A percentile compares a stretch with the other conserved stretches of the same genome.
phyloP scores from a whole-genome alignment of 148 eudicot genomes.

The Beta vulgaris region DNA sequence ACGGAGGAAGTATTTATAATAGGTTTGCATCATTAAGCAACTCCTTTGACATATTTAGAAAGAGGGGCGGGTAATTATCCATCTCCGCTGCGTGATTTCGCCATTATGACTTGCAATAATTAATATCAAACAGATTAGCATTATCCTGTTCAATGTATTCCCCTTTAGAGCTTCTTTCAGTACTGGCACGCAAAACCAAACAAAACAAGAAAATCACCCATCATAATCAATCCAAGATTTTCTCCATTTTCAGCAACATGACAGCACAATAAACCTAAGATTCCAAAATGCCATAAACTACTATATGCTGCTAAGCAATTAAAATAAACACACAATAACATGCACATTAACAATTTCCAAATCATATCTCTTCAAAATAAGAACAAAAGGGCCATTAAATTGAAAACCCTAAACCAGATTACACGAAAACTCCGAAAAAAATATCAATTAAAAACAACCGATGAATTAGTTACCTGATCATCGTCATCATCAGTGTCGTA shows the following conservation, averaged over 20 bases:
- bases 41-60: too few species aligned
- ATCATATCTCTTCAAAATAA: background rate
- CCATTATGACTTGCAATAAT: background rate
- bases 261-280: background rate
- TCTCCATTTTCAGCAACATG: constrained; percentile 11
- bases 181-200: background rate
- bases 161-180: background rate
- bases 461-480: constrained; percentile 19
- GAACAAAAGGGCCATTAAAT: background rate
- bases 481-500: constrained; percentile 39
- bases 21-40: too few species aligned
- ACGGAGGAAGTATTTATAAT: too few species aligned
- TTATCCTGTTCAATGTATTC: background rate
- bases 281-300: background rate
- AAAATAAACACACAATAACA: background rate
- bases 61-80: too few species aligned
- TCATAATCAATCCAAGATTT: constrained; percentile 4
- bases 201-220: background rate
- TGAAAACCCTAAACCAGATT: background rate
- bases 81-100: too few species aligned
- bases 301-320: background rate
- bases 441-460: background rate
- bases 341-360: background rate
- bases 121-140: background rate
- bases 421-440: too few species aligned